Conservation (phyloP, 345 rosid species). For the Syzygium aqueum region DNA sequence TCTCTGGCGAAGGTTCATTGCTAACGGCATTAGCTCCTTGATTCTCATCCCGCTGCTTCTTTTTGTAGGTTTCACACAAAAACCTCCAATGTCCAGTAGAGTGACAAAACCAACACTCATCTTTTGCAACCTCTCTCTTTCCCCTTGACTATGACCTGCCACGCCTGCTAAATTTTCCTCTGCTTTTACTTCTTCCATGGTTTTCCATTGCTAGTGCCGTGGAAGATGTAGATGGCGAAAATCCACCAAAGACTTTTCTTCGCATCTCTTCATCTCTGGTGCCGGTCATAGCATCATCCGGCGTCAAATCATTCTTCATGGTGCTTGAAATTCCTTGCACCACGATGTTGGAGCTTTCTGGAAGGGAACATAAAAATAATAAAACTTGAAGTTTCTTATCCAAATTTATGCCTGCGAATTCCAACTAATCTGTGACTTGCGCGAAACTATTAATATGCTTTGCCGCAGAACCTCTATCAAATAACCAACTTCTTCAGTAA, state of each 20-base stretch:
- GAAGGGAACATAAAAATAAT: too few species aligned
- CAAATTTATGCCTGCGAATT: background rate
- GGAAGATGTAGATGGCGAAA: background rate
- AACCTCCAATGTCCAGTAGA: accelerated
- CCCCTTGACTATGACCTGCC: background rate
- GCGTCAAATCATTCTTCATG: background rate
- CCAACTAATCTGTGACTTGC: accelerated
- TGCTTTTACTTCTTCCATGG: too few species aligned
- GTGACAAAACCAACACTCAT: too few species aligned
- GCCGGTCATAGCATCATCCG: too few species aligned
- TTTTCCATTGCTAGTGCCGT: background rate
- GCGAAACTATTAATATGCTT: too few species aligned
- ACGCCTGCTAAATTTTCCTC: accelerated
- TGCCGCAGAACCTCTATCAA: accelerated
- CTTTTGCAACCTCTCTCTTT: too few species aligned
- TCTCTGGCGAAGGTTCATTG: background rate
- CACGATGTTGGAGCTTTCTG: accelerated
- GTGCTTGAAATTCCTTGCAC: background rate
- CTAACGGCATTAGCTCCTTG: background rate
- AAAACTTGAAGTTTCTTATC: too few species aligned
- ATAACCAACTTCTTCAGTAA: too few species aligned
- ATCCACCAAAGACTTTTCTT: background rate
- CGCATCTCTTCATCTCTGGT: background rate
- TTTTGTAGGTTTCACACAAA: background rate
- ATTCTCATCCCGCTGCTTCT: background rate